Evolutionary conservation across 768 basidiomycete genomes (phyloP).

Genomic region (Psilocybe azurescens): DNA sequence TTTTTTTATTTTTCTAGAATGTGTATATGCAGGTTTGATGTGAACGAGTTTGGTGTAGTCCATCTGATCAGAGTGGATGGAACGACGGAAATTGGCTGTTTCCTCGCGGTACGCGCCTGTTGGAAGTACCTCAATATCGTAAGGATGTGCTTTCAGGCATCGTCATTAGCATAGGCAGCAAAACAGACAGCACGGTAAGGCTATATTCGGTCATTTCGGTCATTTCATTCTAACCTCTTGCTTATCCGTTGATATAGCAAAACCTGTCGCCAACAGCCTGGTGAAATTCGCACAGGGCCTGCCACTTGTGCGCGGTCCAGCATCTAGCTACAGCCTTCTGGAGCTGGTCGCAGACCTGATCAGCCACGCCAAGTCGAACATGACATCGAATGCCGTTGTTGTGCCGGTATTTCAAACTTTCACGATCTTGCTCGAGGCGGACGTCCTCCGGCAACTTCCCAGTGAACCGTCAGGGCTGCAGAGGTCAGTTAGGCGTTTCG

Average conservation of each 20-base stretch:
- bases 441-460: conserved; percentile 55
- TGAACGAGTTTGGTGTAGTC: conserved; percentile 9
- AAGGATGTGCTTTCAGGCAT: conserved; percentile 68
- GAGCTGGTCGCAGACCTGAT: conserved; percentile 65
- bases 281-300: conserved; percentile 60
- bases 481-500: conserved; percentile 58
- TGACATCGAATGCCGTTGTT: conserved; percentile 71
- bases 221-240: conserved; percentile 13
- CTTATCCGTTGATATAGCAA: conserved; percentile 51
- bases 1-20: conserved; percentile 1
- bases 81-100: conserved; percentile 78
- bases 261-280: conserved; percentile 66
- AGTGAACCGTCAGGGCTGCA: conserved; percentile 50
- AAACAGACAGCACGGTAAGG: conserved; percentile 84
- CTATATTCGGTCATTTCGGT: background rate
- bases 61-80: conserved; percentile 54
- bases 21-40: conserved; percentile 2
- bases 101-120: conserved; percentile 69
- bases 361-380: conserved; percentile 53
- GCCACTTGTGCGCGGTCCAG: conserved; percentile 40
- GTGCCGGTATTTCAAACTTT: conserved; percentile 85
- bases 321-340: conserved; percentile 49
- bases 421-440: conserved; percentile 73
- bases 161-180: conserved; percentile 81
- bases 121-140: conserved; percentile 69